Conservation (phyloP, 2,329 filamentous ascomycete genomes). For the Diplocarpon rosae region DNA sequence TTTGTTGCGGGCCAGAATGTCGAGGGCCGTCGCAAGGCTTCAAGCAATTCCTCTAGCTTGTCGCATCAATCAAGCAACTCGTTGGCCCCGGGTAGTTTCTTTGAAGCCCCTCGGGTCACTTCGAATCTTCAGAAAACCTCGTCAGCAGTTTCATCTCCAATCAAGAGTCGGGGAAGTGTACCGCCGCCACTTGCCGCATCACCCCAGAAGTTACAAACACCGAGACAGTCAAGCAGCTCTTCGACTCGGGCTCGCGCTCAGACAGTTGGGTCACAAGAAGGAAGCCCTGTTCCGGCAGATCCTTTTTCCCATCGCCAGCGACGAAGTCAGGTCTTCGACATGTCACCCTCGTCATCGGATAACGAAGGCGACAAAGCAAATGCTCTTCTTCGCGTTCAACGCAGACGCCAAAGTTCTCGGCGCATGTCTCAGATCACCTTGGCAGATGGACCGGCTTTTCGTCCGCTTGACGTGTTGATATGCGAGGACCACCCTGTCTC, state of each 20-base stretch:
- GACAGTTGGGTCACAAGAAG: constrained; percentile 89
- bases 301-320: constrained; percentile 71
- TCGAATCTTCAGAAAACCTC: constrained; percentile 49
- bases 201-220: constrained; percentile 53
- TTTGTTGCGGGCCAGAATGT: constrained; percentile 78
- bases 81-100: constrained; percentile 58
- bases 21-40: constrained; percentile 78
- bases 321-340: constrained; percentile 87
- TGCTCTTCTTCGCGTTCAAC: constrained; percentile 80
- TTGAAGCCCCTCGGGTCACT: constrained; percentile 58
- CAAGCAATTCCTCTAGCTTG: constrained; percentile 74
- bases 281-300: constrained; percentile 60
- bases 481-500: constrained; percentile 98
- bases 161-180: constrained; percentile 39
- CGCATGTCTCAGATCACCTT: constrained; percentile 85
- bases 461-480: constrained; percentile 86
- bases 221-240: constrained; percentile 48
- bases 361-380: constrained; percentile 92
- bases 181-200: constrained; percentile 42
- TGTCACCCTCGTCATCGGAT: constrained; percentile 94
- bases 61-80: constrained; percentile 66
- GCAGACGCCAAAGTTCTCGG: constrained; percentile 89
- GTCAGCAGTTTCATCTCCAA: constrained; percentile 40
- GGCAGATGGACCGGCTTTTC: constrained; percentile 73
- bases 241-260: constrained; percentile 72